Evolutionary conservation across 2,329 filamentous ascomycete species (phyloP).

Genomic region (Diplodia mutila): DNA sequence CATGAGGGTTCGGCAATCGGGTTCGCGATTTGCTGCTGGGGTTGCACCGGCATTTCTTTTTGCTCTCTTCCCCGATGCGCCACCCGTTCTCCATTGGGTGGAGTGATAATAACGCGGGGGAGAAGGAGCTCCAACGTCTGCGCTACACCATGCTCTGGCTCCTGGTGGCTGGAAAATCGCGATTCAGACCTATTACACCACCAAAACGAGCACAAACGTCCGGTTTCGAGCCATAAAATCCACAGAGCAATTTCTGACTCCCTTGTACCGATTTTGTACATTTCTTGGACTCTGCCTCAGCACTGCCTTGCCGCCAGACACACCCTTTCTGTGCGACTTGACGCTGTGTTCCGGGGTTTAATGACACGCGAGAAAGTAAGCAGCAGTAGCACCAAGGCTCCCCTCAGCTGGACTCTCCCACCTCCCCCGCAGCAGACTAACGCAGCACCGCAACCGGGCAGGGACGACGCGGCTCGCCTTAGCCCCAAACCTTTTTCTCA

Average conservation of each 20-base stretch:
- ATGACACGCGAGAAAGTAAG: conserved; percentile 1
- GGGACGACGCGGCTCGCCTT: not conserved
- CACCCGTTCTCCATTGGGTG: not conserved
- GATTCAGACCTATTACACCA: too few relatives aligned
- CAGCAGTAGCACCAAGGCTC: not conserved
- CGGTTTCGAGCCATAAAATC: too few relatives aligned
- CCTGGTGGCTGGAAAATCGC: conserved; percentile 4
- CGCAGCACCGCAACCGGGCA: conserved; percentile 5
- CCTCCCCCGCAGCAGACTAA: not conserved
- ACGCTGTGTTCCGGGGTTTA: not conserved
- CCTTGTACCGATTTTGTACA: too few relatives aligned
- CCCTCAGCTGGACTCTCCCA: not conserved
- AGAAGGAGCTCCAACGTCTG: not conserved
- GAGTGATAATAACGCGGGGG: not conserved
- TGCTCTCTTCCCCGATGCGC: not conserved
- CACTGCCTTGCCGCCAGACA: not conserved
- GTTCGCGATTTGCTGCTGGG: not conserved
- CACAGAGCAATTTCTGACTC: too few relatives aligned
- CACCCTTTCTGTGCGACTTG: not conserved
- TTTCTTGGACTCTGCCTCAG: not conserved
- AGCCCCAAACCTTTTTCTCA: conserved; percentile 8
- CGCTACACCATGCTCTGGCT: not conserved
- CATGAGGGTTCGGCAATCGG: not conserved
- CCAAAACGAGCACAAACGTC: too few relatives aligned
- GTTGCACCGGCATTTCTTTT: not conserved